These are phyloP conservation scores for Russula sp. DNA, from an alignment of 768 basidiomycete species.

Conservation along the genomic window DNA sequence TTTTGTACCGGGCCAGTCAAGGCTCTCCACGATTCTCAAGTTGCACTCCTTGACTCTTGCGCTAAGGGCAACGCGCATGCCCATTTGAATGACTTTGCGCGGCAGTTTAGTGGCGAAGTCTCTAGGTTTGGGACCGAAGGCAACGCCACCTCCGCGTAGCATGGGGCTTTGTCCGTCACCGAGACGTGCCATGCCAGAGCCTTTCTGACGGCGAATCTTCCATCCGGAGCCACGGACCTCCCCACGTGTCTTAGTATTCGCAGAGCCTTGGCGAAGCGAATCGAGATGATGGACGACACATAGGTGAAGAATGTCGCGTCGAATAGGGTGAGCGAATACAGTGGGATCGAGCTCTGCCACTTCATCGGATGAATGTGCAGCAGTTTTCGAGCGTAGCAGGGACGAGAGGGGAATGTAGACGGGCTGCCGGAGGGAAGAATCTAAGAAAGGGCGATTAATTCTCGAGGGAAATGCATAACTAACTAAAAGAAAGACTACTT, in stretches of 20 bases:
- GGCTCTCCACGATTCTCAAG: slow-evolving; percentile 69
- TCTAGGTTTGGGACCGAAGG: slow-evolving; percentile 87
- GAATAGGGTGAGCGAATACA: slow-evolving; percentile 88
- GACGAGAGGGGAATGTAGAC: slow-evolving; percentile 61
- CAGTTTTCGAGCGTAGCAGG: slow-evolving; percentile 47
- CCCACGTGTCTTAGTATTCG: slow-evolving; percentile 85
- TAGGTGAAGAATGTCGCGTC: slow-evolving; percentile 89
- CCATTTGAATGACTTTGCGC: slow-evolving; percentile 91
- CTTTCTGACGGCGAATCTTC: slow-evolving; percentile 92
- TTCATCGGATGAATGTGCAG: slow-evolving; percentile 41
- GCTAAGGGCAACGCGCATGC: slow-evolving; percentile 86
- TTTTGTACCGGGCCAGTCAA: slow-evolving; percentile 56
- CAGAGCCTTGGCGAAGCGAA: slow-evolving; percentile 86
- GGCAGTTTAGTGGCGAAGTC: slow-evolving; percentile 91
- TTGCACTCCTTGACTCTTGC: slow-evolving; percentile 71
- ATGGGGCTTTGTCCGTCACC: slow-evolving; percentile 87
- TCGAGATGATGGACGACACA: slow-evolving; percentile 89
- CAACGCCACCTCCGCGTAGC: slow-evolving; percentile 87
- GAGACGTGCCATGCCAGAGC: slow-evolving; percentile 82
- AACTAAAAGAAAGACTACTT: not conserved
- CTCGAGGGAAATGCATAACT: not conserved
- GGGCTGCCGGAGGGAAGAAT: slow-evolving; percentile 43
- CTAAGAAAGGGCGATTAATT: slow-evolving; percentile 34
- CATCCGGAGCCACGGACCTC: slow-evolving; percentile 87
- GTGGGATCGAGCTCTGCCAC: slow-evolving; percentile 67